phyloP scores from a whole-genome alignment of 1,284 basidiomycete genomes.

The Fistulina hepatica region DNA sequence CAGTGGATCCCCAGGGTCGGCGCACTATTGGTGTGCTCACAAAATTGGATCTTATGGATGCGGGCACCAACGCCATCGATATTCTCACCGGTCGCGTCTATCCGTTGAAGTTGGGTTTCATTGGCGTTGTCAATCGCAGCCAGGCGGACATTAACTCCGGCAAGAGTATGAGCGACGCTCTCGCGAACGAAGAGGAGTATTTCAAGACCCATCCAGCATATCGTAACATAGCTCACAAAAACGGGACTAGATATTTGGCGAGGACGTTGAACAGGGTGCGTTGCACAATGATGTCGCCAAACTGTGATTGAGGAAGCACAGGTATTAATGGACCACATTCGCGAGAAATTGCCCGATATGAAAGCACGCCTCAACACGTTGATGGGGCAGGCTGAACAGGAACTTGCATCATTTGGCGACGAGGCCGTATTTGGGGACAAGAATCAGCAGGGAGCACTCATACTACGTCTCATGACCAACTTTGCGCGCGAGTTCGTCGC shows the following conservation, averaged over 20 bases:
- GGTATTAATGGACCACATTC: constrained; percentile 96
- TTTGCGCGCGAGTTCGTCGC: constrained; percentile 97
- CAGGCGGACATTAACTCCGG: constrained; percentile 95
- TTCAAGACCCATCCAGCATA: constrained; percentile 89
- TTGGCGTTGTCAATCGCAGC: constrained; percentile 94
- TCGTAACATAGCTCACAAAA: constrained; percentile 93
- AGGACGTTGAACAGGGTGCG: constrained; percentile 87
- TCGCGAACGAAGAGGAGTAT: constrained; percentile 84
- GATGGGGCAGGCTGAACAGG: constrained; percentile 99
- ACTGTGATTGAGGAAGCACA: constrained; percentile 19
- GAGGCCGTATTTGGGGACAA: constrained; percentile 87
- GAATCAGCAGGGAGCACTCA: constrained; percentile 79
- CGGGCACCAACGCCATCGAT: constrained; percentile 94
- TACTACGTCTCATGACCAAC: constrained; percentile 96
- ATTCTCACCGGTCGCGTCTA: constrained; percentile 94
- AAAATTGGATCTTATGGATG: constrained; percentile 98
- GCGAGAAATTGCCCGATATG: constrained; percentile 99
- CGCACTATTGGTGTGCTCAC: constrained; percentile 94
- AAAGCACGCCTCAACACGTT: constrained; percentile 96
- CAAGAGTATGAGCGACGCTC: constrained; percentile 79
- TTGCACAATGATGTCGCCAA: constrained; percentile 6
- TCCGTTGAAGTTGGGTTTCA: constrained; percentile 95
- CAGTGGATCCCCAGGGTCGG: constrained; percentile 91
- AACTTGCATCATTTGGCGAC: constrained; percentile 94
- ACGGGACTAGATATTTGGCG: constrained; percentile 91